Evolutionary conservation across 495 filamentous ascomycete species (phyloP).

Genomic region (Aspergillus cristatus): DNA sequence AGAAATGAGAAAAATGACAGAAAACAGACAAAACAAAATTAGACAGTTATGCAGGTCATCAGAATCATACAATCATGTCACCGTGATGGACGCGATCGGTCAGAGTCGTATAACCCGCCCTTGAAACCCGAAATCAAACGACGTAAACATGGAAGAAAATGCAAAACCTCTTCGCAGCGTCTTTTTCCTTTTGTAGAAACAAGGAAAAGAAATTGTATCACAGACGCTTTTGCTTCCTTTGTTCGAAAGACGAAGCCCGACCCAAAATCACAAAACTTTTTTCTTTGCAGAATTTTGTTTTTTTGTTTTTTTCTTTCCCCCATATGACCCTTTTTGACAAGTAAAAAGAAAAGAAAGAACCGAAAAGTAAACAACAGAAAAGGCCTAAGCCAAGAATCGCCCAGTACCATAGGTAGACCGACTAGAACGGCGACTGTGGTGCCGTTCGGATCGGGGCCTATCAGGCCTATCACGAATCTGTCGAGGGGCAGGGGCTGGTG

Average conservation of each 20-base stretch:
- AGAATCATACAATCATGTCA: slow-evolving; percentile 35
- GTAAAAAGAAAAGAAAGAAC: slow-evolving; percentile 27
- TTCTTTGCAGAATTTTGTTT: not conserved
- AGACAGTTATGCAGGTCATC: slow-evolving; percentile 30
- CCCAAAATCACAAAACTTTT: not conserved
- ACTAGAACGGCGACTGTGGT: slow-evolving; percentile 29
- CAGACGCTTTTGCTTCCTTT: not conserved
- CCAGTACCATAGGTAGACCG: slow-evolving; percentile 30
- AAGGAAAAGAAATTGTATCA: not conserved
- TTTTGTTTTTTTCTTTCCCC: too few species aligned
- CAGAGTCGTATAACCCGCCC: slow-evolving; percentile 5
- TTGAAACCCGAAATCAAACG: slow-evolving; percentile 3
- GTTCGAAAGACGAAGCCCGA: not conserved
- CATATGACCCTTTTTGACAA: not conserved
- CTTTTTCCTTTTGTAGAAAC: not conserved
- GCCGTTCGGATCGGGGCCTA: slow-evolving; percentile 32
- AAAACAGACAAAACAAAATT: slow-evolving; percentile 16
- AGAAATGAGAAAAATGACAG: slow-evolving; percentile 8
- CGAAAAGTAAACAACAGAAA: slow-evolving; percentile 22
- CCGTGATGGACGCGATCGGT: slow-evolving; percentile 14
- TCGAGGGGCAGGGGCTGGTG: too few species aligned
- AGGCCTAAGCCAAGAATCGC: slow-evolving; percentile 15
- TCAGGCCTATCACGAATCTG: slow-evolving; percentile 23
- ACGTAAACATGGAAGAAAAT: not conserved
- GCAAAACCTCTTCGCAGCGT: not conserved